Base-by-base conservation (phyloP, 768 basidiomycete species). In the Pholiota microspora region DNA sequence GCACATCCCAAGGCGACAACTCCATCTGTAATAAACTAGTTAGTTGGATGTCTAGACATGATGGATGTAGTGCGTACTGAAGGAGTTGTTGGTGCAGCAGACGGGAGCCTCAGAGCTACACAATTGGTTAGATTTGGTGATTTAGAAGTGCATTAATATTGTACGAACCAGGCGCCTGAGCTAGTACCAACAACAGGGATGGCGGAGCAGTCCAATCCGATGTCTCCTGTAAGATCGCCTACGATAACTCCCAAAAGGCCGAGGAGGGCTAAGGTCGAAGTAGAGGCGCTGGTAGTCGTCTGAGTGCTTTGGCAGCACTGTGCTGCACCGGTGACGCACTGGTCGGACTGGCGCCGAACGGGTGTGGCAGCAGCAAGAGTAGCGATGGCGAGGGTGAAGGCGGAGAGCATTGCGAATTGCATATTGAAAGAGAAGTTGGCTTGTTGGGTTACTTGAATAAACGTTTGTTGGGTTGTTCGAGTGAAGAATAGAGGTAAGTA, bases 1-100 rank as follows among this genome's bases (percentile, higher is more conserved):
- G 51, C 46, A 52, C 60, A 59, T 4, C 58, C 60, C 21, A 61
- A 25, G 23, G 46, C 56, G 24, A 59, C 51, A 38, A 56, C 23
- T n/a, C 60, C 60, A 21, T 51, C 57, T 56, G 10, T 31, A 45
- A 46, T 25, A 7, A 35, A 21, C 21, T 1, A 54, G 47, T 42
- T 31, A 31, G 29, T 18, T 38, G n/a, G 27, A 18, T 23, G n/a
- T 15, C 12, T 5, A 45, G 24, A 18, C n/a, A 29, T 23, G 2
- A 15, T 2, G 28, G 13, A 15, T 13, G n/a, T 9, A 8, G 24
- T 45, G 42, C 48, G 57, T 55, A 60, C 59, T 53, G 61, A 62
- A 62, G 24, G 27, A 42, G 54, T 62, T 58, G 53, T 55, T 31
- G 24, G 48, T 40, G 59, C 61, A 62, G 61, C 61, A 62, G 29